These are phyloP conservation scores for Pythium sp. DNA, from an alignment of 352 stramenopile species.

Conservation along the genomic window DNA sequence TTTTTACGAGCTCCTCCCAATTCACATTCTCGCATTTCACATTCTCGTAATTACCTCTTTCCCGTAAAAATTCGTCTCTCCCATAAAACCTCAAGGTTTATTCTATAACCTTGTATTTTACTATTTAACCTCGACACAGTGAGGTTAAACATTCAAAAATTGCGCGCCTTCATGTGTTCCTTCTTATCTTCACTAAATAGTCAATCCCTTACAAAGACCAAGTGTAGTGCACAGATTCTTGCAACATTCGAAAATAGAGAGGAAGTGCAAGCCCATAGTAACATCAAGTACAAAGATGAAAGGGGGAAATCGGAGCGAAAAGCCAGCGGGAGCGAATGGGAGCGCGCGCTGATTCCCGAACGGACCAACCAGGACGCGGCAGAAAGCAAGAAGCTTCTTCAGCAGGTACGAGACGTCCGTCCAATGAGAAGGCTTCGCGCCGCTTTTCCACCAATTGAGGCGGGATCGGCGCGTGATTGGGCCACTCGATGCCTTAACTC, in stretches of 20 bases:
- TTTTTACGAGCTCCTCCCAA: not conserved
- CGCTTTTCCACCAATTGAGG: slow-evolving; percentile 77
- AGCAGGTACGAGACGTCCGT: slow-evolving; percentile 29
- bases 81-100: not conserved
- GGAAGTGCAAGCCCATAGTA: no score
- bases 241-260: no score
- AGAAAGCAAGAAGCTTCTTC: not conserved
- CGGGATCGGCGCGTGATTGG: slow-evolving; percentile 35
- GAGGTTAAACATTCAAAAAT: not conserved
- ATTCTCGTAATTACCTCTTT: slow-evolving; percentile 12
- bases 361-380: slow-evolving; percentile 36
- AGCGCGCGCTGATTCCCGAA: not conserved
- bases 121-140: not conserved
- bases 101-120: not conserved
- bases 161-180: not conserved
- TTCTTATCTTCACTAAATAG: no score
- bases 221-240: no score
- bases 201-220: no score
- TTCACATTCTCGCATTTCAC: not conserved
- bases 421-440: slow-evolving; percentile 64
- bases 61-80: not conserved
- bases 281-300: not conserved
- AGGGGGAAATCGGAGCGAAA: not conserved
- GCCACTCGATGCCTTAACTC: slow-evolving; percentile 11
- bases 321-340: slow-evolving; percentile 1